These are phyloP conservation scores for Albatrellus sp. DNA, from an alignment of 1,284 basidiomycete genomes.

Conservation along the genomic window DNA sequence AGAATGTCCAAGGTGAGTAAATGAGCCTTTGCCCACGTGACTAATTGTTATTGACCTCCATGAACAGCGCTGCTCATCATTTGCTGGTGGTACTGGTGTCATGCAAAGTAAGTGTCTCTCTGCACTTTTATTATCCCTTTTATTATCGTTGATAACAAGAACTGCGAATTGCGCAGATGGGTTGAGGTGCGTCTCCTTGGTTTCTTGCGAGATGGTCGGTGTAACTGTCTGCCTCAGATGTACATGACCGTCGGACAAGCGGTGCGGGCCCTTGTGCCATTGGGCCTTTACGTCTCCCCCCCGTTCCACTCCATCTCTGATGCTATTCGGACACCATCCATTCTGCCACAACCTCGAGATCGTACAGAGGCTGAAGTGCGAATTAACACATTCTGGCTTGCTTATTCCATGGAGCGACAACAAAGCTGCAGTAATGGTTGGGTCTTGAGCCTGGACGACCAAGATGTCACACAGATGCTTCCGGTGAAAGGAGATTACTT, in stretches of 20 bases:
- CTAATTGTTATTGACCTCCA: neutral
- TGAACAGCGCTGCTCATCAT: constrained; percentile 46
- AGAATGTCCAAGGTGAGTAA: constrained; percentile 46
- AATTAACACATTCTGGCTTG: constrained; percentile 63
- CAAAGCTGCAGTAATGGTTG: constrained; percentile 59
- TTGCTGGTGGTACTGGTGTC: constrained; percentile 61
- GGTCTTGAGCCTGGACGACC: constrained; percentile 59
- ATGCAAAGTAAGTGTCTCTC: constrained; percentile 37
- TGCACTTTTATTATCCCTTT: neutral
- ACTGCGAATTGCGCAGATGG: constrained; percentile 33
- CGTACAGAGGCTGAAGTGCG: constrained; percentile 58
- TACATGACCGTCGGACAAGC: constrained; percentile 45
- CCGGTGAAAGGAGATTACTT: constrained; percentile 51
- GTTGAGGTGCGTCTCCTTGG: constrained; percentile 37
- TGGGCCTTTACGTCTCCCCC: constrained; percentile 57
- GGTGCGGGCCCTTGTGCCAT: constrained; percentile 46
- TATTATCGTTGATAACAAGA: neutral
- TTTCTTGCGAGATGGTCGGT: neutral
- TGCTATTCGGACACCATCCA: constrained; percentile 36
- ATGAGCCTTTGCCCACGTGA: neutral
- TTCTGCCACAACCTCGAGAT: constrained; percentile 43
- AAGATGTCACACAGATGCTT: constrained; percentile 57
- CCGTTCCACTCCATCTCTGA: constrained; percentile 53
- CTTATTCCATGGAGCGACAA: constrained; percentile 54
- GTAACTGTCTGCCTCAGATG: constrained; percentile 26